A percentile compares a stretch with the other conserved stretches of the same genome.
phyloP scores from a whole-genome alignment of 2,329 filamentous ascomycete genomes.

The Fragosphaeria purpurea region DNA sequence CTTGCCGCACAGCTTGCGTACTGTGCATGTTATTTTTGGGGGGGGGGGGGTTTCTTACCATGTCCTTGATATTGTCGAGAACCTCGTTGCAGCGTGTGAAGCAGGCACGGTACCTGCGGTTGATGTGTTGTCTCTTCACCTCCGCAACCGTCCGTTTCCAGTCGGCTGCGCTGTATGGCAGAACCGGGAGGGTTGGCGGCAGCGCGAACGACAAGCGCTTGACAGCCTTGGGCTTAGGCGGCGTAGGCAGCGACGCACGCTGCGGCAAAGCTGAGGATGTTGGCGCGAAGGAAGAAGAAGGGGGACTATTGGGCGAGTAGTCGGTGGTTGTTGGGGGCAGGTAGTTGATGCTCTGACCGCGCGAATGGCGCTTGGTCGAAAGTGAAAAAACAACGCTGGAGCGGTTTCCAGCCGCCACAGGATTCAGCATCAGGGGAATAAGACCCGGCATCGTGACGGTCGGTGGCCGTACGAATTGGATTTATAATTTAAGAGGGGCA shows the following conservation, averaged over 20 bases:
- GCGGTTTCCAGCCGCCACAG: constrained; percentile 9
- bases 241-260: constrained; percentile 6
- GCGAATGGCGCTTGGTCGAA: background rate
- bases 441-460: constrained; percentile 13
- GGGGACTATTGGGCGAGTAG: background rate
- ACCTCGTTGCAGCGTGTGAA: constrained; percentile 43
- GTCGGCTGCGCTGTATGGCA: constrained; percentile 36
- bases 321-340: background rate
- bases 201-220: constrained; percentile 15
- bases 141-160: constrained; percentile 43
- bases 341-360: constrained; percentile 6
- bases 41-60: constrained; percentile 22
- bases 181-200: constrained; percentile 11
- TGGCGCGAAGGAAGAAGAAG: no score
- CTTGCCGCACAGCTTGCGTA: no score
- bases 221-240: constrained; percentile 8
- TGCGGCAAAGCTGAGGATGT: background rate
- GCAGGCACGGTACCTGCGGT: constrained; percentile 42
- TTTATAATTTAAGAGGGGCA: no score
- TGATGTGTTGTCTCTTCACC: constrained; percentile 43
- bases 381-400: constrained; percentile 8
- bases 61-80: constrained; percentile 36
- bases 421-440: constrained; percentile 14
- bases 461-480: no score
- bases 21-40: no score